Conservation (phyloP, 345 rosid genomes). For the Capsella bursapastoris region DNA sequence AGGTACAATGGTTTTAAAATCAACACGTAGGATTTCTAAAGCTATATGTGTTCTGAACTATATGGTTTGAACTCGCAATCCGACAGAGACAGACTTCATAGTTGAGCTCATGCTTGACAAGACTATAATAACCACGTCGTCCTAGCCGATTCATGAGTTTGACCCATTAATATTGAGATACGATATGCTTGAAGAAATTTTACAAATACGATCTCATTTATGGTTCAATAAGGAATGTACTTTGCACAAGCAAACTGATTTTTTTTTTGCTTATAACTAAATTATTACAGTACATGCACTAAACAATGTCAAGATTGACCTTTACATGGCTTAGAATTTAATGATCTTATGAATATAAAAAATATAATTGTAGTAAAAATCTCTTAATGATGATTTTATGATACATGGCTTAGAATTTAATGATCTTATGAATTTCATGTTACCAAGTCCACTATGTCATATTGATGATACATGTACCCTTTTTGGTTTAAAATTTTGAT, state of each 20-base stretch:
- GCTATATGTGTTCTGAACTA: no score
- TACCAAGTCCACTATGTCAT: constrained; percentile 3
- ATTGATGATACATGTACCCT: background rate
- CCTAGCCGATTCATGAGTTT: background rate
- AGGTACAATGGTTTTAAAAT: background rate
- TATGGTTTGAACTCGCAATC: no score
- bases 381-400: no score
- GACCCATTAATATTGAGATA: background rate
- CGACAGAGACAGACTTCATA: no score
- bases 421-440: background rate
- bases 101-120: no score
- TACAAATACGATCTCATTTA: no score
- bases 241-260: background rate
- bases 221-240: no score
- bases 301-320: background rate
- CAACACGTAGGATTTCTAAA: no score
- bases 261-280: background rate
- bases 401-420: background rate
- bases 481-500: background rate
- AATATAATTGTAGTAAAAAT: no score
- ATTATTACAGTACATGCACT: background rate
- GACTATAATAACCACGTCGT: background rate
- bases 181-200: background rate
- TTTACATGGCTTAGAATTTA: background rate
- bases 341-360: background rate